Conservation (phyloP, 495 filamentous ascomycete genomes). For the Echria macrotheca region DNA sequence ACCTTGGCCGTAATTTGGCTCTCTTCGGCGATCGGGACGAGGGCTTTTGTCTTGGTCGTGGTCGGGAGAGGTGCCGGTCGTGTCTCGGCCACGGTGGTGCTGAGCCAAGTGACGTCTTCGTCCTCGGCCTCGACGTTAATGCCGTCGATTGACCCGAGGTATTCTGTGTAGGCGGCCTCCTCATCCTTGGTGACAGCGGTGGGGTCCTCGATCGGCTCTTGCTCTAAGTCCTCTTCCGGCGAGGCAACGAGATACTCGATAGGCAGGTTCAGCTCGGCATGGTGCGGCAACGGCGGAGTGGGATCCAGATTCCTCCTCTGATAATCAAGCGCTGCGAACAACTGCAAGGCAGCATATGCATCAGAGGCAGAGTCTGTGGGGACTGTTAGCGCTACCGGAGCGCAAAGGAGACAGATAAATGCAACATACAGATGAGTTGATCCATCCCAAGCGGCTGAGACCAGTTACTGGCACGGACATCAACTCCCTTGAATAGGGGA, state of each 20-base stretch:
- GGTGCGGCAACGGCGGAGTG: constrained; percentile 59
- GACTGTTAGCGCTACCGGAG: constrained; percentile 5
- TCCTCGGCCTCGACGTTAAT: constrained; percentile 20
- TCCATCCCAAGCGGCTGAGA: constrained; percentile 48
- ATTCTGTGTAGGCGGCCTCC: constrained; percentile 11
- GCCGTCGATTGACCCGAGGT: constrained; percentile 11
- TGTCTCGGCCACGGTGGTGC: too few relatives aligned
- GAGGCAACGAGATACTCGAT: too few relatives aligned
- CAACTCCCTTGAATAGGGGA: constrained; percentile 67
- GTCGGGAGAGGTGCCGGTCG: too few relatives aligned
- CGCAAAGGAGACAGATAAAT: neutral
- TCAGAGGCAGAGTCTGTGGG: constrained; percentile 71
- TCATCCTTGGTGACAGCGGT: constrained; percentile 1
- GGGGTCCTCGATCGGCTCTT: constrained; percentile 1
- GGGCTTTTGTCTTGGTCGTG: neutral
- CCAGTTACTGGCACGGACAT: constrained; percentile 72
- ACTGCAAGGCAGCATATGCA: constrained; percentile 70
- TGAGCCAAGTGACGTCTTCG: too few relatives aligned
- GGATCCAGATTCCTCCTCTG: constrained; percentile 61
- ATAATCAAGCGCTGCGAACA: constrained; percentile 63
- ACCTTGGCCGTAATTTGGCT: neutral
- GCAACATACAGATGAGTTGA: constrained; percentile 68
- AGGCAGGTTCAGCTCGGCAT: constrained; percentile 59
- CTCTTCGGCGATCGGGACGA: neutral
- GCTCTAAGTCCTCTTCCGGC: constrained; percentile 24